These are phyloP conservation scores for Cercophora samala DNA, from an alignment of 495 filamentous ascomycete genomes.

Conservation along the genomic window DNA sequence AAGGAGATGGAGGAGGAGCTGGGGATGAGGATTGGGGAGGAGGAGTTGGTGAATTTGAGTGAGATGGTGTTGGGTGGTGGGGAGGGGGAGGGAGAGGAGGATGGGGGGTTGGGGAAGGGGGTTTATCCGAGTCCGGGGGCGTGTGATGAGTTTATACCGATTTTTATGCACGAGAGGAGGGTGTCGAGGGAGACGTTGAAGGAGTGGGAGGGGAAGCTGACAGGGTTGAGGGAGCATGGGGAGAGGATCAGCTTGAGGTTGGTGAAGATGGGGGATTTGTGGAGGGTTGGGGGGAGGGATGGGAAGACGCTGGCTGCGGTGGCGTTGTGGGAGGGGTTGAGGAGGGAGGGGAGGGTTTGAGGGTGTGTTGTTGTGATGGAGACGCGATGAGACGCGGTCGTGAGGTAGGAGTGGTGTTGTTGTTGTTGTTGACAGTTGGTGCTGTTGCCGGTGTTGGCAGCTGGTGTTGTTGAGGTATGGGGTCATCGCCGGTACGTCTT, in stretches of 20 bases:
- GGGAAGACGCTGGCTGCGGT: constrained; percentile 74
- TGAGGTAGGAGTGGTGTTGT: no score
- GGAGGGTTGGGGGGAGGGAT: constrained; percentile 73
- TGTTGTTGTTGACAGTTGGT: not conserved
- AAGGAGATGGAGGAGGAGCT: constrained; percentile 83
- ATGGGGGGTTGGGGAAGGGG: constrained; percentile 48
- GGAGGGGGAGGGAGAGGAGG: not conserved
- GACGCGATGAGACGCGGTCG: not conserved
- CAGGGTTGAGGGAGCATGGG: constrained; percentile 70
- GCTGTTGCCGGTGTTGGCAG: no score
- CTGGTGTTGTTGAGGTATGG: not conserved
- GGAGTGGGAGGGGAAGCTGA: constrained; percentile 70
- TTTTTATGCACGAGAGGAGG: constrained; percentile 70
- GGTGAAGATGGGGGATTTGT: constrained; percentile 67
- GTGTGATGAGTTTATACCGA: constrained; percentile 78
- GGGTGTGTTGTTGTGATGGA: not conserved
- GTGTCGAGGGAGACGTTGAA: constrained; percentile 61
- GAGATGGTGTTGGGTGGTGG: constrained; percentile 56
- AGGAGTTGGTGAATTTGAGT: constrained; percentile 49
- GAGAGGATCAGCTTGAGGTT: constrained; percentile 80
- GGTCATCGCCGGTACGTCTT: not conserved
- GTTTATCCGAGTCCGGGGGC: constrained; percentile 77
- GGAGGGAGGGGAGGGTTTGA: constrained; percentile 53
- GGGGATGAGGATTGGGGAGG: constrained; percentile 51
- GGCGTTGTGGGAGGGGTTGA: constrained; percentile 72